Base-by-base conservation (phyloP, 805 yeast genomes). In the Barnettozyma siamensis region DNA sequence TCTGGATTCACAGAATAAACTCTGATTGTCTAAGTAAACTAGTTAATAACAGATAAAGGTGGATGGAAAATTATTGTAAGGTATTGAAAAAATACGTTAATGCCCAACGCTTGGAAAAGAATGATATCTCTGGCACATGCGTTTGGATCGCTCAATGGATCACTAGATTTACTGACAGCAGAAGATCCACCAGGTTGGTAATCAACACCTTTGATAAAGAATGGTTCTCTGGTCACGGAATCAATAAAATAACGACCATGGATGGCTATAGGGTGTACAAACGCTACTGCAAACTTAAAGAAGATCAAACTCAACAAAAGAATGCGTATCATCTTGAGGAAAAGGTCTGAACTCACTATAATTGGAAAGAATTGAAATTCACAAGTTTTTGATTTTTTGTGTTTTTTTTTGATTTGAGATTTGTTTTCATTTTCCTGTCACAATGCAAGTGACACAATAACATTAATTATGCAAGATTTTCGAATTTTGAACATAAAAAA, bases 151-250 rank as follows among this genome's bases (percentile, higher is more conserved):
- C 95, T 82, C 33, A 91, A 67, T 0, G 96, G 96, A 57, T 91
- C 98, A 9, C 51, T 58, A 7, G 54, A 46, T 3, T 54, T 62
- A n/a, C 66, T 66, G 19, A 79, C 80, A 0, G 80, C 89, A 0
- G 95, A 80, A 0, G 95, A 81, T 0, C 97, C 98, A 9, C 97
- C 97, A 0, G 97, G 97, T 57, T 91, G 97, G 58, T 89, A 89
- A 60, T 91, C 98, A 1, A 91, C 84, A 16, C 98, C 98, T 60
- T 76, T 81, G 29, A 89, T 72, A 52, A 72, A 80, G 57, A 91
- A 89, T 8, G 89, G 89, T 45, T 80, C 79, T 27, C 75, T 69
- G 1, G 95, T 85, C 7, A 78, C 75, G 1, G 88, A 71, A 53
- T 89, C 88, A 38, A 79, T 70, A 54, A 91, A 91, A 53, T 80